Evolutionary conservation across 352 stramenopile genomes (phyloP).

Genomic region (Phytopythium oedochilum): DNA sequence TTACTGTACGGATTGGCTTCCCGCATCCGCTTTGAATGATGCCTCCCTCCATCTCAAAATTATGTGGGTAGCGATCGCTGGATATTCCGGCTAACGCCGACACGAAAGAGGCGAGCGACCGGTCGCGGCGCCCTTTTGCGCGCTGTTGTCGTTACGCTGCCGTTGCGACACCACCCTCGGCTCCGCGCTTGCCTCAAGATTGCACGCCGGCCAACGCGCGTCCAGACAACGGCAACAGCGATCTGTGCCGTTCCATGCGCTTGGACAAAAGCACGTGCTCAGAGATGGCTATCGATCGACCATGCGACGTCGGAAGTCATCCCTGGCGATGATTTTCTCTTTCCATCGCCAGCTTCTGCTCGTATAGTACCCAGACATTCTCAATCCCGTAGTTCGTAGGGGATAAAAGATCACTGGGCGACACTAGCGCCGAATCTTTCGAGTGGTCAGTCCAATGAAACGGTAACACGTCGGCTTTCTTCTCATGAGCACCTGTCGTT

Average conservation of each 20-base stretch:
- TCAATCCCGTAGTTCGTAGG: no score
- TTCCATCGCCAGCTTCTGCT: no score
- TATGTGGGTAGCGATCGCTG: neutral
- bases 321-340: neutral
- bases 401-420: no score
- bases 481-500: no score
- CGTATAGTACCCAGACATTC: no score
- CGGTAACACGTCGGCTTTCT: no score
- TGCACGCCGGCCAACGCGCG: neutral
- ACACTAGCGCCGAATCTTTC: no score
- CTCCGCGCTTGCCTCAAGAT: neutral
- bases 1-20: no score
- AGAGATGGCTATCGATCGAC: neutral
- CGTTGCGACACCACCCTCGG: neutral
- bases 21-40: no score
- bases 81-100: neutral
- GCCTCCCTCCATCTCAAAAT: neutral
- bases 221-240: neutral
- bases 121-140: neutral
- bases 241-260: neutral
- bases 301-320: neutral
- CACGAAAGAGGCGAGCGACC: neutral
- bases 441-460: no score
- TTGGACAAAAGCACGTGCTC: no score
- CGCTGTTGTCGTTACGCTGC: neutral